These are phyloP conservation scores for Pichia deserticola DNA, from an alignment of 805 yeast species.

Conservation along the genomic window DNA sequence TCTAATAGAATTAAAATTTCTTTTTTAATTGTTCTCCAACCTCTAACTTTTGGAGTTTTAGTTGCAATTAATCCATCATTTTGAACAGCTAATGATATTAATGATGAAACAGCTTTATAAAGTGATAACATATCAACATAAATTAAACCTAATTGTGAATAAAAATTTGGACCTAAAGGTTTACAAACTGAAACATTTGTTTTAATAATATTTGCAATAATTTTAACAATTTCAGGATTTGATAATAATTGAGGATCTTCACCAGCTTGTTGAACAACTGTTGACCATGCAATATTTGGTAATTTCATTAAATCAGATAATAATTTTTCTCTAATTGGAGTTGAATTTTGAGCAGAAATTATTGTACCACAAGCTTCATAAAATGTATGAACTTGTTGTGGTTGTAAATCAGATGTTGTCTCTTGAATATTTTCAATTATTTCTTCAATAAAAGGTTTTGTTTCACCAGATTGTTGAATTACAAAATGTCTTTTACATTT, in stretches of 20 bases:
- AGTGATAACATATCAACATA: conserved; percentile 85
- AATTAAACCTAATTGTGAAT: conserved; percentile 78
- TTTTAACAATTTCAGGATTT: conserved; percentile 78
- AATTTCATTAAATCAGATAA: conserved; percentile 75
- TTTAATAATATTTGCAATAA: conserved; percentile 87
- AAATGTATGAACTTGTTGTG: conserved; percentile 96
- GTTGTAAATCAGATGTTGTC: conserved; percentile 87
- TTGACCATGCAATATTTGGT: conserved; percentile 93
- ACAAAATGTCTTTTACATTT: conserved; percentile 96
- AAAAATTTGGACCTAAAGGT: conserved; percentile 89
- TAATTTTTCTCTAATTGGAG: conserved; percentile 61
- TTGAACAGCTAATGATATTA: conserved; percentile 77
- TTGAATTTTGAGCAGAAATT: conserved; percentile 75
- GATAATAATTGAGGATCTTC: conserved; percentile 74
- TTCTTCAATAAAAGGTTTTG: conserved; percentile 86
- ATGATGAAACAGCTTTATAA: conserved; percentile 79
- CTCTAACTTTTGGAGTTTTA: conserved; percentile 90
- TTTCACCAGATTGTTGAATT: conserved; percentile 74
- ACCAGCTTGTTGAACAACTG: conserved; percentile 78
- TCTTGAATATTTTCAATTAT: conserved; percentile 76
- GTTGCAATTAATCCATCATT: conserved; percentile 83
- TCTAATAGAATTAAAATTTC: conserved; percentile 87
- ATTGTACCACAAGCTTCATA: conserved; percentile 97
- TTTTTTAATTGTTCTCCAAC: conserved; percentile 91
- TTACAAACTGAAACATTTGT: conserved; percentile 93